Conservation (phyloP, 768 basidiomycete species). For the Amylocystis lapponica region DNA sequence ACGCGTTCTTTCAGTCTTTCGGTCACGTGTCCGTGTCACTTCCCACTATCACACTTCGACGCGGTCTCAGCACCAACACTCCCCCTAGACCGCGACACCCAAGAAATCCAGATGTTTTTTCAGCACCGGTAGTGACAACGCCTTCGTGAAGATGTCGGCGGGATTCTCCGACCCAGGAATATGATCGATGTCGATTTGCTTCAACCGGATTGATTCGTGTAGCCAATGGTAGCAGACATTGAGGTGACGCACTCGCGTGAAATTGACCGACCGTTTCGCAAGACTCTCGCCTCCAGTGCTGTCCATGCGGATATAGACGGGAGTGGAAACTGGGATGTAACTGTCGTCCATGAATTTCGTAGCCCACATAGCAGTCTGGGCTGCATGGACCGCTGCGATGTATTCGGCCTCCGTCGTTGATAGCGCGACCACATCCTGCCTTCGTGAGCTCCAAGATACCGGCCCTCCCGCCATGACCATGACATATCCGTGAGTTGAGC, state of each 20-base stretch:
- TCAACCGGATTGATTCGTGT: no score
- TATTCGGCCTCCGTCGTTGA: conserved; percentile 42
- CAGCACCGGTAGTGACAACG: conserved; percentile 10
- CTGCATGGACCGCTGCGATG: conserved; percentile 14
- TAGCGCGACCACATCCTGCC: conserved; percentile 31
- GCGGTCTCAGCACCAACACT: no score
- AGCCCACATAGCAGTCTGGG: neutral
- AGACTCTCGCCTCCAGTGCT: neutral
- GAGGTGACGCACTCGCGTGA: neutral
- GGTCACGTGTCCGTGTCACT: no score
- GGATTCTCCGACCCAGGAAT: conserved; percentile 11
- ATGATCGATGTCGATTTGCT: neutral
- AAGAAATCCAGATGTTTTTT: neutral
- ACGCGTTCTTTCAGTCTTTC: no score
- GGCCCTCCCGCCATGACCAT: conserved; percentile 28
- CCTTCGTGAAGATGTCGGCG: conserved; percentile 32
- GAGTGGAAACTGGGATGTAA: neutral
- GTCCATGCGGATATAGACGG: neutral
- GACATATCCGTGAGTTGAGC: conserved; percentile 20
- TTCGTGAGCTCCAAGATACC: conserved; percentile 33
- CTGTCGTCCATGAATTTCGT: conserved; percentile 1
- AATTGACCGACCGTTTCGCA: neutral
- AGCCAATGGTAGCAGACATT: no score
- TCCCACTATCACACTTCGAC: no score
- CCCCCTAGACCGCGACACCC: no score